Base-by-base conservation (phyloP, 2,329 filamentous ascomycete species). In the Drechslera avenae region DNA sequence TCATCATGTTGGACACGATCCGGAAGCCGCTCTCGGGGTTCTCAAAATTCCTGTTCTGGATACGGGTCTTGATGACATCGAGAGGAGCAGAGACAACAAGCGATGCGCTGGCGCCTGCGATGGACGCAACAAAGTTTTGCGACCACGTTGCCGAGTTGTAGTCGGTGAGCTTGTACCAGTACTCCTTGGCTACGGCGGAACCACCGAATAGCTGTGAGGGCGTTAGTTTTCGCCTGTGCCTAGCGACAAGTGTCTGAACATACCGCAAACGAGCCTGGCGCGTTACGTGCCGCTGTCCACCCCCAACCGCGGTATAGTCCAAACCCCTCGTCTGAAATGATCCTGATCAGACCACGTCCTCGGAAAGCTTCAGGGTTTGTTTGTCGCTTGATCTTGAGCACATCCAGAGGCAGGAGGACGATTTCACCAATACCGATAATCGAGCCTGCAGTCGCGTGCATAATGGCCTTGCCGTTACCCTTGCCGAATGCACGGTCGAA, bases 311-410 rank as follows among this genome's bases (percentile, higher is more conserved):
- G 86, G 81, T 99, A 99, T 43, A 99, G 79, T 41, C 91, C 91
- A 69, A 97, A 95, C 30, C 94, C 94, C 76, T 99, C 94, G 71
- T 99, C 94, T 52, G 85, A 83, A 56, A 99, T 83, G 61, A 99
- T 97, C 77, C 83, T 88, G 72, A 97, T 79, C 53, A 99, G 82
- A 56, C 94, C 94, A 68, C 94, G 89, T 64, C 93, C 93, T 63
- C 91, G 86, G 86, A 99, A 99, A 30, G 94, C 92, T 72, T 97
- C 94, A 33, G 94, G 94, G 82, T 99, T 99, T 63, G 94, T 99
- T 81, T 99, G 94, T 68, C 94, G 87, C 85, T 99, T 99, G 81
- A 99, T 99, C 85, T 99, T 99, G 58, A 99, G 84, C 32, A 99
- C 93, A 67, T 99, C 94, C 54, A 99, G 85, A 34, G 94, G 94